Base-by-base conservation (phyloP, 2,329 filamentous ascomycete species). In the Leptosphaerulina australis region DNA sequence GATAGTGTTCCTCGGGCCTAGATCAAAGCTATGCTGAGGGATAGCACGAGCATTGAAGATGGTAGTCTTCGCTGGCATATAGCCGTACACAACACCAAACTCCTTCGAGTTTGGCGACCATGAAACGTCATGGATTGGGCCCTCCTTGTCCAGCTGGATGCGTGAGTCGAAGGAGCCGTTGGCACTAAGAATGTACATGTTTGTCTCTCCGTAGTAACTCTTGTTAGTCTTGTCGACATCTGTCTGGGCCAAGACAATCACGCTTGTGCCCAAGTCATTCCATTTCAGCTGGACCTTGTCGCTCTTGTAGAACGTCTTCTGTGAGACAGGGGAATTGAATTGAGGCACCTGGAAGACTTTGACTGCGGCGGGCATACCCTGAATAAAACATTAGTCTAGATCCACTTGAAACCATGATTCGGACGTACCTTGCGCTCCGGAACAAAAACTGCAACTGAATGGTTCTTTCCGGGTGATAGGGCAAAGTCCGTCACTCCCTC, bases 241-340 rank as follows among this genome's bases (percentile, higher is more conserved):
- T 24, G 94, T 99, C 79, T 97, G 92, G 47, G 94, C 93, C 67
- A 99, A 84, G 60, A 97, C 93, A 68, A 99, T 88, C 70, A 97
- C 76, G 71, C 88, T 93, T 28, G 92, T 96, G 44, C 94, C 94
- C 55, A 91, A 81, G 61, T 88, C 84, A 76, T 99, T 99, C 94
- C 94, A 99, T 79, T 97, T 97, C 70, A 99, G 80, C 76, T 97
- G 91, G 37, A 99, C 93, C 80, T 97, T 97, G 80, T 99, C 94
- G 58, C 92, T 92, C 80, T 99, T 99, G 85, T 91, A 99, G 72
- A 99, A 99, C 1, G 88, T 97, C 86, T 99, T 99, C 73, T 97
- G 93, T 29, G 93, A 97, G 39, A 96, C 86, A 4, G 92, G 87
- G 44, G 79, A 79, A 57, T 77, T 83, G 76, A 97, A 97, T 64